A percentile compares a stretch with the other conserved stretches of the same genome.
phyloP scores from a whole-genome alignment of 371 early-diverging fungal genomes.

The Syncephalastrum racemosum region DNA sequence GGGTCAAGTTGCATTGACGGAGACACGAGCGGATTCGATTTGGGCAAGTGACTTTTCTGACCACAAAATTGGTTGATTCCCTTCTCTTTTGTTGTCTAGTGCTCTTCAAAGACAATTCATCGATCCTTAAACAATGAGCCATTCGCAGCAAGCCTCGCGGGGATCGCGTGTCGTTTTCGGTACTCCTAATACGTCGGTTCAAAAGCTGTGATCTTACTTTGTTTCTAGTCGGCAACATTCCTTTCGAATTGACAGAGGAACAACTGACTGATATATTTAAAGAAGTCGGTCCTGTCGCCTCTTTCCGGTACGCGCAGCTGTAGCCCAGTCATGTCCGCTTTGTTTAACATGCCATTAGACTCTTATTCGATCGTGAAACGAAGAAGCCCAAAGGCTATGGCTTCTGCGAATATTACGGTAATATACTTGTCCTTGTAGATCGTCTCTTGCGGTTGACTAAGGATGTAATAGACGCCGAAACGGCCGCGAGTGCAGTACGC shows the following conservation, averaged over 20 bases:
- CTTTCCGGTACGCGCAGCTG: constrained; percentile 57
- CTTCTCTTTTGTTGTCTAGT: too few species aligned
- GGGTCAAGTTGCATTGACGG: neutral
- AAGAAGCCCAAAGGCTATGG: constrained; percentile 91
- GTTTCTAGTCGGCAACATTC: constrained; percentile 75
- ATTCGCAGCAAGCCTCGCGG: constrained; percentile 34
- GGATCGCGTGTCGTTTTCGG: constrained; percentile 62
- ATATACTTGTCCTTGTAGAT: neutral
- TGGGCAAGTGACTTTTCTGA: too few species aligned
- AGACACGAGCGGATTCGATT: too few species aligned
- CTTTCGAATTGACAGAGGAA: constrained; percentile 89
- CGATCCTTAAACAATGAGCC: too few species aligned
- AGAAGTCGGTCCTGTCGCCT: constrained; percentile 84
- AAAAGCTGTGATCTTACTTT: neutral
- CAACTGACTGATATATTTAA: constrained; percentile 86
- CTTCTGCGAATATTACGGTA: constrained; percentile 83
- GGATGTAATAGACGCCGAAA: constrained; percentile 61
- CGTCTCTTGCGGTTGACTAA: neutral
- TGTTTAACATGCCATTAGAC: constrained; percentile 30
- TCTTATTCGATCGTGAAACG: constrained; percentile 87
- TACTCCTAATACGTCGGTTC: constrained; percentile 13
- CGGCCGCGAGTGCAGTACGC: constrained; percentile 80
- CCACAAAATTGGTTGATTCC: too few species aligned
- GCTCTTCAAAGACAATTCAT: too few species aligned
- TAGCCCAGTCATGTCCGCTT: constrained; percentile 1